Evolutionary conservation across 805 yeast genomes (phyloP), one percentile per base, ranked within the genome.

Genomic region (Hanseniaspora lachancei): DNA sequence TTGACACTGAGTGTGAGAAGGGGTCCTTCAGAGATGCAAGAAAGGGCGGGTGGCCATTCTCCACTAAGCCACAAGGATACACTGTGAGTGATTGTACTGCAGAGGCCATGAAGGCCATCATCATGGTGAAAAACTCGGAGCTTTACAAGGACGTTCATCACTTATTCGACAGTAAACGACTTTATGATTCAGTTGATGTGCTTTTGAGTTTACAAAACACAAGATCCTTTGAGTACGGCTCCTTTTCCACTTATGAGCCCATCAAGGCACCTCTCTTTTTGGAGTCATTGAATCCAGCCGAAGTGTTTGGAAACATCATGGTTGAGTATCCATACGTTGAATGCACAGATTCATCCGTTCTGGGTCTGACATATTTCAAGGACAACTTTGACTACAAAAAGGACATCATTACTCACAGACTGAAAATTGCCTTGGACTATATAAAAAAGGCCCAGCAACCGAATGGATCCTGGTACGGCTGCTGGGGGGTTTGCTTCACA

Each of bases 251-350:
- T 0, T 93, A 93, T 68, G 99, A 93, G 65, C 75, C 73, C 54
- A 91, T 87, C 59, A 82, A 89, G 61, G 89, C 95, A 0, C 79
- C 95, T 0, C 80, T 88, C 15, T 58, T 80, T 40, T 64, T 93
- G 58, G 99, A 93, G 66, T 63, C 69, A 53, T 71, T 93, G 57
- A 91, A 91, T 62, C 97, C 98, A 0, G 99, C 98, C 1, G 98
- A 93, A 67, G 98, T 93, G 0, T 93, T 93, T 70, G 96, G 95
- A 57, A 89, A 93, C 62, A 93, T 93, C 58, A 93, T 93, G 99
- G 95, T 93, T 27, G 99, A 93, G 68, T 93, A 87, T 66, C 97
- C 98, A 0, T 93, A 93, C 65, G 97, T 95, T 21, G 99, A 93
- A 68, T 93, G 99, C 68, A 89, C 97, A 0, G 98, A 95, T 69